phyloP scores from a whole-genome alignment of 768 basidiomycete species.

The Erythrobasidium yunnanense region DNA sequence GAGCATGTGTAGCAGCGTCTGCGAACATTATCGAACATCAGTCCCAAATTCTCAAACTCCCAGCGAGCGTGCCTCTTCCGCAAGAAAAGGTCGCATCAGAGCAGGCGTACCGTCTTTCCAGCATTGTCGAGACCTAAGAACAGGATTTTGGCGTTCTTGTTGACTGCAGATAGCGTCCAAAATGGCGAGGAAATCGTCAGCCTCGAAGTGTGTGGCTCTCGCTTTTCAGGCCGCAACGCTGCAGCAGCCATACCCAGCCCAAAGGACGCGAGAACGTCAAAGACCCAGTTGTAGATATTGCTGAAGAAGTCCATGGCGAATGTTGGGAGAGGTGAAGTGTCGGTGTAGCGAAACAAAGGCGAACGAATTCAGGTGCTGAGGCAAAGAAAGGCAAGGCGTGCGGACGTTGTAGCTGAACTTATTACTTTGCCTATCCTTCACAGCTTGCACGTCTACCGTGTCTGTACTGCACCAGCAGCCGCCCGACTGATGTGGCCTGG shows the following conservation, averaged over 20 bases:
- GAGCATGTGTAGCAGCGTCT: conserved; percentile 97
- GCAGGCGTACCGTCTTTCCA: conserved; percentile 75
- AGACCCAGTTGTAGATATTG: conserved; percentile 16
- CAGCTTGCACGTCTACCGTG: no score
- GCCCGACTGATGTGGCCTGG: no score
- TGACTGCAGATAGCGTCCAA: neutral
- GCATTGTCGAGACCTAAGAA: conserved; percentile 99
- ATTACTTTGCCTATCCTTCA: no score
- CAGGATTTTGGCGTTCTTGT: conserved; percentile 93
- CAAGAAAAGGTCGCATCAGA: no score
- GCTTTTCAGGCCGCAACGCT: no score
- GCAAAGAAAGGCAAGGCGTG: no score
- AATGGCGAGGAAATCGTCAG: neutral
- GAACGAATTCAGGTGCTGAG: no score
- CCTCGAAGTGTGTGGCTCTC: no score
- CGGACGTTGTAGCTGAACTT: no score
- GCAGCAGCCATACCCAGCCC: conserved; percentile 23
- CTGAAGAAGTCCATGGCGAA: conserved; percentile 10
- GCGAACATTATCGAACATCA: neutral
- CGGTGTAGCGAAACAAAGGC: no score
- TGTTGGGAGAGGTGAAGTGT: neutral
- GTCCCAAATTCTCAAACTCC: neutral
- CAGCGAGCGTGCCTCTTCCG: no score
- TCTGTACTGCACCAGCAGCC: no score
- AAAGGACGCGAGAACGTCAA: conserved; percentile 6